Evolutionary conservation across 1,139 yeast genomes (phyloP).

Genomic region (Candida labiduridarum): DNA sequence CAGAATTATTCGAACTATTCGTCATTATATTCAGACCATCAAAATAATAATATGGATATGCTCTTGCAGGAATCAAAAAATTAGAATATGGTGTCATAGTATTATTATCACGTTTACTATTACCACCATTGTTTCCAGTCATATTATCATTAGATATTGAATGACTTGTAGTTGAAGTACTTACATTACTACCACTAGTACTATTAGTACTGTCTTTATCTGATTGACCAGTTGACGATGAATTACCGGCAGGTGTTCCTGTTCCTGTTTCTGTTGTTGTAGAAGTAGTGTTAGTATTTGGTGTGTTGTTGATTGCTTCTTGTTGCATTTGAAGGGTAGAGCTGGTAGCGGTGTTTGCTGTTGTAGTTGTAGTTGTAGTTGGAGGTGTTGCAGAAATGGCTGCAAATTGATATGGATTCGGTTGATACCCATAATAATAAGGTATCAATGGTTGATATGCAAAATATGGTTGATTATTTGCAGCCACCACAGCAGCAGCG

Average conservation of each 20-base stretch:
- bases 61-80: conserved; percentile 9
- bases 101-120: too few relatives aligned
- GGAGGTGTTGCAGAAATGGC: too few relatives aligned
- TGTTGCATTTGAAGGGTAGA: too few relatives aligned
- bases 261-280: too few relatives aligned
- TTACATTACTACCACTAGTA: not conserved
- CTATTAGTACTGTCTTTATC: not conserved
- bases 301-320: too few relatives aligned
- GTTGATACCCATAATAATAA: conserved; percentile 17
- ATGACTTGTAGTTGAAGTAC: not conserved
- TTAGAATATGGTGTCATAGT: conserved; percentile 3
- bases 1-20: not conserved
- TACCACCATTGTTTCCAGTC: not conserved
- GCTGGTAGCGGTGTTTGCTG: not conserved
- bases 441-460: conserved; percentile 17
- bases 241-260: not conserved
- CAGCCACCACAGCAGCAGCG: not conserved
- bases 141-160: not conserved
- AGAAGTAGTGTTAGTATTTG: too few relatives aligned
- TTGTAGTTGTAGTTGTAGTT: too few relatives aligned
- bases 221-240: too few relatives aligned
- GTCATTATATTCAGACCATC: not conserved
- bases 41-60: conserved; percentile 10
- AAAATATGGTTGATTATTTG: conserved; percentile 10
- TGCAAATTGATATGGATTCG: conserved; percentile 15